A percentile compares a stretch with the other conserved stretches of the same genome.
Evolutionary conservation across 257 asterid genomes (phyloP).

Genomic region (Dorcoceras hygrometricum): DNA sequence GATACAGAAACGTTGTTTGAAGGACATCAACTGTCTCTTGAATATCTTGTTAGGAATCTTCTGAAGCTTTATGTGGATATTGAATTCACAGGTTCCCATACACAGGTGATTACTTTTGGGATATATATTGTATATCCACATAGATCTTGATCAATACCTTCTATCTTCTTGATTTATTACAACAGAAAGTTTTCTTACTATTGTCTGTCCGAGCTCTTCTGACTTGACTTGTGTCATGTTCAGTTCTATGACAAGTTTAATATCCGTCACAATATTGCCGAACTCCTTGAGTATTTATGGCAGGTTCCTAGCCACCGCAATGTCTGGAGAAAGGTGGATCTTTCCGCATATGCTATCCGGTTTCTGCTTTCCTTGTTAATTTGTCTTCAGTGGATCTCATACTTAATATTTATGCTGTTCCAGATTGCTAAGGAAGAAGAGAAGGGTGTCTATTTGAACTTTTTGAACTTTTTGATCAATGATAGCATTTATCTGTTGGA

Average conservation of each 20-base stretch:
- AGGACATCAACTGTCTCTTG: conserved; percentile 86
- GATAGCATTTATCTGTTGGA: conserved; percentile 94
- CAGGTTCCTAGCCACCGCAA: conserved; percentile 97
- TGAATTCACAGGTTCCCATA: conserved; percentile 97
- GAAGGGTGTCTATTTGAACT: conserved; percentile 92
- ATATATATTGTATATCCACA: conserved; percentile 6
- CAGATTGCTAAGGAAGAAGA: conserved; percentile 98
- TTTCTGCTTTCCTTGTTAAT: conserved; percentile 1
- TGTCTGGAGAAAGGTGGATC: conserved; percentile 87
- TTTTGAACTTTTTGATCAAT: conserved; percentile 82
- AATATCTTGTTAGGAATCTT: conserved; percentile 85
- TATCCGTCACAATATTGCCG: conserved; percentile 98
- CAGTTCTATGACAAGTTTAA: conserved; percentile 99
- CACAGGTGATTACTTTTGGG: conserved; percentile 65
- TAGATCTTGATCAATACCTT: not conserved
- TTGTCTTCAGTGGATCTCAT: conserved; percentile 14
- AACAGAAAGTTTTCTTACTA: not conserved
- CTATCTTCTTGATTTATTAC: not conserved
- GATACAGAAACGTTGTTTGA: conserved; percentile 76
- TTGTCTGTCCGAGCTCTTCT: conserved; percentile 5
- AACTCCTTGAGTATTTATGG: conserved; percentile 95
- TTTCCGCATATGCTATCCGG: conserved; percentile 15
- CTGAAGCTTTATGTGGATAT: conserved; percentile 94
- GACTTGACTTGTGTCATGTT: conserved; percentile 25
- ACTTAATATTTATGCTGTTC: conserved; percentile 20